These are phyloP conservation scores for Pleurotus citrinopileatus DNA, from an alignment of 768 basidiomycete species.

Conservation along the genomic window DNA sequence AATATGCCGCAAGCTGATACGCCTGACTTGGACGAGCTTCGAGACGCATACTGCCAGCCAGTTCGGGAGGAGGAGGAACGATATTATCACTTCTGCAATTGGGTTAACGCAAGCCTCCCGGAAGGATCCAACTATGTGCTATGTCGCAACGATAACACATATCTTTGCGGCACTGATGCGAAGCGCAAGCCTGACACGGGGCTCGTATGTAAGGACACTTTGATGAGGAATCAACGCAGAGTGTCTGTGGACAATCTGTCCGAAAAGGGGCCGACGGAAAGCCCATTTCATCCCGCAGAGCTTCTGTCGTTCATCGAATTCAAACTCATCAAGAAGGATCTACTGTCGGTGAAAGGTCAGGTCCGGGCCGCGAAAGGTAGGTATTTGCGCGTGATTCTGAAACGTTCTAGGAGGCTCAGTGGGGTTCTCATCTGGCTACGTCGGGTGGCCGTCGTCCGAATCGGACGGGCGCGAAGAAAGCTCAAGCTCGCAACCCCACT, in stretches of 20 bases:
- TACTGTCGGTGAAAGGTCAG: not conserved
- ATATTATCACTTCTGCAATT: not conserved
- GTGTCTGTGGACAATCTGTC: not conserved
- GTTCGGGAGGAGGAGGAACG: not conserved
- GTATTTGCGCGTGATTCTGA: no score
- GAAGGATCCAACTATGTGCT: not conserved
- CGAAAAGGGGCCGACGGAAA: not conserved
- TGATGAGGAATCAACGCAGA: not conserved
- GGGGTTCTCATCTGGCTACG: no score
- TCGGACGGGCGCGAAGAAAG: no score
- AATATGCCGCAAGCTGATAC: not conserved
- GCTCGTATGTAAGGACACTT: not conserved
- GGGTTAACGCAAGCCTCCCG: not conserved
- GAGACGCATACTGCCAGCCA: not conserved
- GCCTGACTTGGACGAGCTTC: not conserved
- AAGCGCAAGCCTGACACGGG: constrained; percentile 6
- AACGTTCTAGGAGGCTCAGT: no score
- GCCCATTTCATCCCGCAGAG: constrained; percentile 4
- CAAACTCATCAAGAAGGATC: constrained; percentile 1
- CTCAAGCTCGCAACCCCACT: no score
- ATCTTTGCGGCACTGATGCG: not conserved
- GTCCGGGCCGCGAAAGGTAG: no score
- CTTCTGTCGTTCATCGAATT: constrained; percentile 5
- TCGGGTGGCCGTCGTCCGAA: no score
- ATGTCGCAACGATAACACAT: constrained; percentile 8